These are phyloP conservation scores for Pyrenochaeta sp. DNA, from an alignment of 2,329 filamentous ascomycete genomes.

Conservation along the genomic window DNA sequence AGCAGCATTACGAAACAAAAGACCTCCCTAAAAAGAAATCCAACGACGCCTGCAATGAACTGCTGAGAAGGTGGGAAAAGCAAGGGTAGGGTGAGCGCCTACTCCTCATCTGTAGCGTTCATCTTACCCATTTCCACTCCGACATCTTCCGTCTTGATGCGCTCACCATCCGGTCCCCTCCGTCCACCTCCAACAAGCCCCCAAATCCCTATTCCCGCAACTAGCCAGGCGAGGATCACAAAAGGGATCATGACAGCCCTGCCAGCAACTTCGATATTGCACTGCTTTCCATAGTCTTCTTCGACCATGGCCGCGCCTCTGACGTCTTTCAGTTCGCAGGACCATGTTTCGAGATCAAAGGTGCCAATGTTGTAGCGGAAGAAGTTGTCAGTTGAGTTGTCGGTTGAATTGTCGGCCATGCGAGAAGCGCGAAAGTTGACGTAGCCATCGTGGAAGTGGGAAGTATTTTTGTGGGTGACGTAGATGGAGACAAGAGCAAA, in stretches of 20 bases:
- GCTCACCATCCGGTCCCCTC: conserved; percentile 27
- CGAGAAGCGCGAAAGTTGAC: conserved; percentile 32
- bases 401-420: conserved; percentile 14
- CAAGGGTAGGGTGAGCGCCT: not conserved
- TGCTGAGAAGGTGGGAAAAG: not conserved
- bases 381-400: conserved; percentile 9
- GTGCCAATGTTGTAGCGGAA: conserved; percentile 44
- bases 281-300: conserved; percentile 41
- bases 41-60: not conserved
- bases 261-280: conserved; percentile 38
- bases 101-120: conserved; percentile 20
- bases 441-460: conserved; percentile 38
- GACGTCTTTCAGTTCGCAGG: conserved; percentile 38
- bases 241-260: conserved; percentile 42
- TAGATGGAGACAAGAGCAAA: conserved; percentile 41
- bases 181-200: conserved; percentile 30
- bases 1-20: not conserved
- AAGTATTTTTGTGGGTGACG: conserved; percentile 41
- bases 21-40: not conserved
- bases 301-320: conserved; percentile 33
- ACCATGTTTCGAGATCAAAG: conserved; percentile 49
- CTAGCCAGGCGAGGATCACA: conserved; percentile 27
- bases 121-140: conserved; percentile 42
- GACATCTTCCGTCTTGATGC: conserved; percentile 38
- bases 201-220: conserved; percentile 33